Evolutionary conservation across 2,329 filamentous ascomycete species (phyloP), one percentile per base, ranked within the genome.

Genomic region (Sphaerostilbella broomeana): DNA sequence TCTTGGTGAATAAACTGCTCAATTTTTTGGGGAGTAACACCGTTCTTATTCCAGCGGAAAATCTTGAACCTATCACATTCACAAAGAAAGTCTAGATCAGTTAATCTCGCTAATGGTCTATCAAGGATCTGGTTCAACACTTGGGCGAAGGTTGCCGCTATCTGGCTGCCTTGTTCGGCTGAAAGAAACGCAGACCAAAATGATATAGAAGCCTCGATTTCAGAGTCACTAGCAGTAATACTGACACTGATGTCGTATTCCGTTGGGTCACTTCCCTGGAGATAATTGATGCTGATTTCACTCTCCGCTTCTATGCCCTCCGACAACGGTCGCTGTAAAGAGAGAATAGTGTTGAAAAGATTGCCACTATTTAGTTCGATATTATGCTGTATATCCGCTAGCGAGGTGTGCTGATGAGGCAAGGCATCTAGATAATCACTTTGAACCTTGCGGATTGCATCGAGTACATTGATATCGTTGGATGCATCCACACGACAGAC

Each of bases 211-310:
- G 22, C 31, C 22, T 34, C 31, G 20, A 22, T 34, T 4, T 34
- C 31, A 6, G 10, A 6, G 11, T 15, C n/a, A 12, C n/a, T 15
- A 10, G 26, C 21, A 15, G 15, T 21, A 19, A 32, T 13, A 22
- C 26, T 17, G 4, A 39, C 9, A 21, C 6, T 39, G n/a, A 39
- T 25, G 25, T 39, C 36, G 20, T 39, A 39, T 16, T 39, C 36
- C 2, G 36, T 31, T 5, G 36, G 28, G 8, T 39, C 36, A 34
- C 13, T 34, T 17, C n/a, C 10, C 22, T 11, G 5, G 17, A 34
- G 20, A 25, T 36, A 13, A 17, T 19, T 36, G 9, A n/a, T 18
- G 10, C 28, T 16, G 13, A 11, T 11, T 31, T 13, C 15, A n/a
- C 7, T 22, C 12, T 24, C 11, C 5, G 13, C 13, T n/a, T n/a